These are phyloP conservation scores for Scutellaria baicalensis DNA, from an alignment of 257 asterid species.

Conservation along the genomic window DNA sequence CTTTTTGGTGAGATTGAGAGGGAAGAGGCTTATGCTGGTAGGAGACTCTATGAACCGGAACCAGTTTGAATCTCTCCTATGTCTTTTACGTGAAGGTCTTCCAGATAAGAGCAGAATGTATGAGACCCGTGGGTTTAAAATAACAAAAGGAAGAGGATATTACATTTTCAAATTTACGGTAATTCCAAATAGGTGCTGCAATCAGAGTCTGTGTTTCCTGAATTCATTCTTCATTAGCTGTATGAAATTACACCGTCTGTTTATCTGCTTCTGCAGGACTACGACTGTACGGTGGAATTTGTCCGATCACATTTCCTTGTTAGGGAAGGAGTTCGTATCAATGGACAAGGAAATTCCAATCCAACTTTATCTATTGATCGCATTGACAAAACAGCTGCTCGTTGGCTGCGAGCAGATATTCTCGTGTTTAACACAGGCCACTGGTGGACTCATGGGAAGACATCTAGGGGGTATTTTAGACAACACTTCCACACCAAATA, in stretches of 20 bases:
- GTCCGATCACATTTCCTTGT: conserved; percentile 93
- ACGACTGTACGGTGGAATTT: conserved; percentile 73
- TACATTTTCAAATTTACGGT: conserved; percentile 89
- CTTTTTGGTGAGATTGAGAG: conserved; percentile 79
- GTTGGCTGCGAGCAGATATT: conserved; percentile 93
- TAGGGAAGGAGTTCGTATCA: conserved; percentile 75
- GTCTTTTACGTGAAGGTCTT: conserved; percentile 75
- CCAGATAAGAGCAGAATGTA: conserved; percentile 77
- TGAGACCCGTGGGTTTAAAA: conserved; percentile 77
- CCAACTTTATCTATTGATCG: conserved; percentile 87
- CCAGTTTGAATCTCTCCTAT: conserved; percentile 91
- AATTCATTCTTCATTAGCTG: not conserved
- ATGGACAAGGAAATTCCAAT: conserved; percentile 72
- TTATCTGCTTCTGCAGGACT: conserved; percentile 55
- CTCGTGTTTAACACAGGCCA: conserved; percentile 92
- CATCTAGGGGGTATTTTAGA: conserved; percentile 73
- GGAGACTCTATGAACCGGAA: conserved; percentile 99
- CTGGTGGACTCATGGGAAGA: conserved; percentile 99
- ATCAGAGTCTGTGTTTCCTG: not conserved
- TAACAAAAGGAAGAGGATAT: conserved; percentile 91
- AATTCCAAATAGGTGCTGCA: conserved; percentile 5
- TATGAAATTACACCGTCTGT: not conserved
- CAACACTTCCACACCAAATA: not conserved
- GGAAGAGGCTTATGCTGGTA: conserved; percentile 83
- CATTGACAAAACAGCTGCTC: conserved; percentile 69